These are phyloP conservation scores for Daldinia caldariorum DNA, from an alignment of 495 filamentous ascomycete genomes.

Conservation along the genomic window DNA sequence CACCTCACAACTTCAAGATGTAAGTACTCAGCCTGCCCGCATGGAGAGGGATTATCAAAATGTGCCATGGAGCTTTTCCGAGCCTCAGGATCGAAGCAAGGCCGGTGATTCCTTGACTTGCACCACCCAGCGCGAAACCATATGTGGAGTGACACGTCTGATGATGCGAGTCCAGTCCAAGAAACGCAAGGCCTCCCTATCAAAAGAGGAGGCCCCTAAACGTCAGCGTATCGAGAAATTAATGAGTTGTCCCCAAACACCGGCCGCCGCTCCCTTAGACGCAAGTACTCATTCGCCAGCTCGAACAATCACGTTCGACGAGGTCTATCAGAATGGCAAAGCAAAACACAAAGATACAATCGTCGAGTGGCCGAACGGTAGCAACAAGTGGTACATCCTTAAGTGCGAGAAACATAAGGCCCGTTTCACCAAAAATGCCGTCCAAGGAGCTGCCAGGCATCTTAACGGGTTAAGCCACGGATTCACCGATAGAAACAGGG, in stretches of 20 bases:
- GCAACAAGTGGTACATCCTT: conserved; percentile 52
- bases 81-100: neutral
- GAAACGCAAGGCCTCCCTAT: conserved; percentile 20
- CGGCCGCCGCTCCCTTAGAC: conserved; percentile 1
- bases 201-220: conserved; percentile 17
- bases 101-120: conserved; percentile 24
- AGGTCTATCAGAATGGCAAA: conserved; percentile 53
- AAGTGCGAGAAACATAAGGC: conserved; percentile 56
- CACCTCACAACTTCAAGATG: conserved; percentile 15
- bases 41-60: neutral
- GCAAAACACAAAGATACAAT: conserved; percentile 55
- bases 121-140: conserved; percentile 15
- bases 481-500: conserved; percentile 46
- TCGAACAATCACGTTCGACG: conserved; percentile 51
- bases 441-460: conserved; percentile 57
- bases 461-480: conserved; percentile 51
- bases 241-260: conserved; percentile 16
- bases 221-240: conserved; percentile 22
- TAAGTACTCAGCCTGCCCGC: conserved; percentile 12
- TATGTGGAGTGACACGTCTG: conserved; percentile 24
- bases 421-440: conserved; percentile 53
- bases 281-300: conserved; percentile 2
- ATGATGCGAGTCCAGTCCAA: conserved; percentile 35
- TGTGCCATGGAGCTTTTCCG: conserved; percentile 1
- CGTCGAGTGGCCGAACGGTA: conserved; percentile 48